Base-by-base conservation (phyloP, 2,329 filamentous ascomycete genomes). In the Pestalotiopsis sp. region DNA sequence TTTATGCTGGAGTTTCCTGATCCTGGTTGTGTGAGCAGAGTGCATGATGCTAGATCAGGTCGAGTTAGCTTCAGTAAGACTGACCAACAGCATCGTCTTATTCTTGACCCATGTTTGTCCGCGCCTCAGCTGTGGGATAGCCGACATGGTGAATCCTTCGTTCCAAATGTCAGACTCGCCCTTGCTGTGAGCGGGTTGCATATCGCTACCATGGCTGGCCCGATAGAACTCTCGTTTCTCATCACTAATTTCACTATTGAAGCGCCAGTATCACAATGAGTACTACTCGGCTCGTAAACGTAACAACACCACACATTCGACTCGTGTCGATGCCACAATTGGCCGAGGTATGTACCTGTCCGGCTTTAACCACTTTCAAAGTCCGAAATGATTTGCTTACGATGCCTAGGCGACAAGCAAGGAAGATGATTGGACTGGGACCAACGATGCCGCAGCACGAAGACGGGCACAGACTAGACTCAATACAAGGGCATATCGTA, bases 341-440 rank as follows among this genome's bases (percentile, higher is more conserved):
- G 72, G 76, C 76, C 68, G 79, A 82, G 77, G 80, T 81, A 74
- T 58, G 73, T 77, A 71, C 58, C 64, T 69, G 56, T 49, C 56
- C 40, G 62, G 20, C 56, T 67, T 65, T 36, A 65, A 68, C 67
- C 58, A 66, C 31, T 9, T 36, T 49, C 62, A 68, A 72, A 31
- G 1, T 36, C 67, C 66, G 68, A 71, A 57, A 67, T 70, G 69
- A 73, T 52, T 74, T 76, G 68, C 79, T 79, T 61, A 79, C 71
- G 40, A 17, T 52, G 27, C 71, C 70, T 60, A 83, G 81, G 81
- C 81, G 7, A 77, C 70, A 73, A 76, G 71, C 68, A 73, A 62
- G 38, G 77, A 83, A 70, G 83, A 85, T 65, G 79, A 84, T 74
- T 85, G 83, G 83, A 84, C 82, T 49, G 83, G 83, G 3, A 80